Conservation (phyloP, 192 early-diverging fungal genomes). For the Coemansia sp. region DNA sequence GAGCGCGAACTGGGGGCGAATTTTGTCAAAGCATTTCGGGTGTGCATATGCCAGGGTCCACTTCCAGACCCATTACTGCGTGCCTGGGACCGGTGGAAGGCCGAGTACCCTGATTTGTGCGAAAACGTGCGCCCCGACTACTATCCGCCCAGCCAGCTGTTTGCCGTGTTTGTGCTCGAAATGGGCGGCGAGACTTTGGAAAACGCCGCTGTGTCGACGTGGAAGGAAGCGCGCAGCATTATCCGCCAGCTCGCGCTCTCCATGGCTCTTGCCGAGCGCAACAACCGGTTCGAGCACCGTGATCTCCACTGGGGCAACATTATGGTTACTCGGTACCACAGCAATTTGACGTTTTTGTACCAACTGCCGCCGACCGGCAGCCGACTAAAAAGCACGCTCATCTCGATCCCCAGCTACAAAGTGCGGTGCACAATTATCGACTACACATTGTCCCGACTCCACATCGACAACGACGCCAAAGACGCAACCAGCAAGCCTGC, state of each 20-base stretch:
- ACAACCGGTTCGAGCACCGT: constrained; percentile 64
- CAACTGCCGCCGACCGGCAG: constrained; percentile 41
- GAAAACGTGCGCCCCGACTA: constrained; percentile 77
- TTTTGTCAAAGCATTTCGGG: constrained; percentile 58
- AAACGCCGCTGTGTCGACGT: constrained; percentile 55
- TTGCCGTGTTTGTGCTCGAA: constrained; percentile 68
- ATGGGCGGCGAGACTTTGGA: constrained; percentile 75
- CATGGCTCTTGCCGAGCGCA: constrained; percentile 59
- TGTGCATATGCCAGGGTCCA: constrained; percentile 66
- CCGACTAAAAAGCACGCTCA: constrained; percentile 42
- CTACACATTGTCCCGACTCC: constrained; percentile 68
- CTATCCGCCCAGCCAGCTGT: constrained; percentile 67
- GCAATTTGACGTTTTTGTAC: constrained; percentile 51
- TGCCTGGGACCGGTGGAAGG: constrained; percentile 71
- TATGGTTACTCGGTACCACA: constrained; percentile 56
- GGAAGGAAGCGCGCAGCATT: constrained; percentile 65
- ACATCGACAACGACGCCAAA: constrained; percentile 49
- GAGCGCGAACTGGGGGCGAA: constrained; percentile 47
- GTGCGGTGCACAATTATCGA: constrained; percentile 70
- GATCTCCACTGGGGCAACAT: constrained; percentile 79
- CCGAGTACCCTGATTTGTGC: constrained; percentile 57
- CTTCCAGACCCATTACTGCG: constrained; percentile 66
- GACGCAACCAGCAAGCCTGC: constrained; percentile 26
- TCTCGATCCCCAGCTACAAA: constrained; percentile 62
- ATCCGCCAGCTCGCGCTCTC: constrained; percentile 66